Conservation (phyloP, 2,329 filamentous ascomycete genomes). For the Scytalidium lignicola region DNA sequence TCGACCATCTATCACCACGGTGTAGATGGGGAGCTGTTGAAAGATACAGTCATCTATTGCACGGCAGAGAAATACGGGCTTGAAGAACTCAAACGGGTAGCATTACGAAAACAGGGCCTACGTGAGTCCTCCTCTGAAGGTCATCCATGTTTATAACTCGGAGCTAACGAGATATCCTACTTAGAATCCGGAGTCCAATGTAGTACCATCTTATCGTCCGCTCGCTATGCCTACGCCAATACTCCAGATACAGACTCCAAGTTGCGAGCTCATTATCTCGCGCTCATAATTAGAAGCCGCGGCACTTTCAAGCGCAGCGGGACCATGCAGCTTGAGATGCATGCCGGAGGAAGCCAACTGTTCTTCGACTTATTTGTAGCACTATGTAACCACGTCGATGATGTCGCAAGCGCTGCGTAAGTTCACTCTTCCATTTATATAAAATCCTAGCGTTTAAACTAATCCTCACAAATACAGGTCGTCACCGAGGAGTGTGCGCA, state of each 20-base stretch:
- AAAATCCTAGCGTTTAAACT: background rate
- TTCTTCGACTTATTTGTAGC: conserved; percentile 98
- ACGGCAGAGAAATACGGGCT: conserved; percentile 85
- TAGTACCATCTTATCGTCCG: conserved; percentile 75
- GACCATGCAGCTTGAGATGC: conserved; percentile 99
- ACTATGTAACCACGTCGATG: conserved; percentile 97
- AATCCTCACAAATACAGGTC: background rate
- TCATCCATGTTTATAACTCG: background rate
- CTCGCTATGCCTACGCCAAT: conserved; percentile 92
- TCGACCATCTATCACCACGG: conserved; percentile 73
- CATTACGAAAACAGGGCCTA: conserved; percentile 90
- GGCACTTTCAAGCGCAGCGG: conserved; percentile 97
- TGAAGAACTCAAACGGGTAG: conserved; percentile 85
- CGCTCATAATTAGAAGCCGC: conserved; percentile 93
- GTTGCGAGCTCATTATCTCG: conserved; percentile 94
- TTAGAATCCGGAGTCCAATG: conserved; percentile 5
- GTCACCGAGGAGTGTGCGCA: conserved; percentile 24
- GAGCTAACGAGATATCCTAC: background rate
- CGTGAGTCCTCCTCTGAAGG: conserved; percentile 3
- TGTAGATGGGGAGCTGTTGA: conserved; percentile 71
- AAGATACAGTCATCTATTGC: conserved; percentile 94
- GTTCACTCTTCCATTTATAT: conserved; percentile 8
- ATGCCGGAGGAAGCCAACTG: conserved; percentile 81
- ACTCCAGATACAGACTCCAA: conserved; percentile 89
- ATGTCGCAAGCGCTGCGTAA: conserved; percentile 75